Percentiles rank a stretch among this genome's conserved stretches.
phyloP scores from a whole-genome alignment of 192 early-diverging fungal genomes.

The Backusella mclennaniae region DNA sequence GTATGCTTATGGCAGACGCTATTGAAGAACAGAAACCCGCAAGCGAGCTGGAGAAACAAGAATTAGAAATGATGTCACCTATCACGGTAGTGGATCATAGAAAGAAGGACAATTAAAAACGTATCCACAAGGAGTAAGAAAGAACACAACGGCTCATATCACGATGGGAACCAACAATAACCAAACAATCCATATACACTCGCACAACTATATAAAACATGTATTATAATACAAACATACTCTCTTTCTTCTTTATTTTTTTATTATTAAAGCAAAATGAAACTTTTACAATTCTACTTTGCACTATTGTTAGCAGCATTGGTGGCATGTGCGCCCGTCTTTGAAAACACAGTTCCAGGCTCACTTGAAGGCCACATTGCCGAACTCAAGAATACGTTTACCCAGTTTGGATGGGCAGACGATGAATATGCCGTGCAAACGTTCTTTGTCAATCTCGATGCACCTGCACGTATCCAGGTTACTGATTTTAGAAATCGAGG shows the following conservation, averaged over 20 bases:
- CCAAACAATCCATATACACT: neutral
- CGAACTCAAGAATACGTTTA: neutral
- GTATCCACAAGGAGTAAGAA: neutral
- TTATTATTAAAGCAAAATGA: neutral
- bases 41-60: slow-evolving; percentile 15
- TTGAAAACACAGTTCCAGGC: neutral
- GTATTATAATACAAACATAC: neutral
- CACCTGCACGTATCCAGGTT: slow-evolving; percentile 15
- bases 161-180: neutral
- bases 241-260: neutral
- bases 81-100: slow-evolving; percentile 22
- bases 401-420: neutral
- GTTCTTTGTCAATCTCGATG: neutral
- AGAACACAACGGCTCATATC: neutral
- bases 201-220: neutral
- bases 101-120: neutral
- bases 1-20: slow-evolving; percentile 35
- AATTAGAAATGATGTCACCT: slow-evolving; percentile 24
- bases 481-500: slow-evolving; percentile 29
- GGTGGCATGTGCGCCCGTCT: neutral
- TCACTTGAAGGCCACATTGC: neutral
- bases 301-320: neutral
- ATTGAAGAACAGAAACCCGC: slow-evolving; percentile 32
- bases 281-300: neutral
- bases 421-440: neutral